phyloP scores from a whole-genome alignment of 73 alveolate genomes.

The Uronychia setigera region DNA sequence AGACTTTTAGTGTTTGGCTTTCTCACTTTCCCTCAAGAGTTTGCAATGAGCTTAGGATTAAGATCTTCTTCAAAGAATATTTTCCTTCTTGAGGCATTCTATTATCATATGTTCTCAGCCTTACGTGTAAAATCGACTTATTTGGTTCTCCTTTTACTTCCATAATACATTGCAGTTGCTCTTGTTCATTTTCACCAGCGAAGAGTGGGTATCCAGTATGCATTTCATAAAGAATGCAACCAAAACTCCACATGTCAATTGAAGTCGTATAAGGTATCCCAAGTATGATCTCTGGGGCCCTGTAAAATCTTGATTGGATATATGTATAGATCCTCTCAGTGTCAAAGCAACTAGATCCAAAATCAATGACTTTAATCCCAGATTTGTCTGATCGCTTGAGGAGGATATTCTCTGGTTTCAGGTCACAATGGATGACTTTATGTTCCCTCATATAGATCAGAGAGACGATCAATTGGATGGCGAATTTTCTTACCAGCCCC shows the following conservation, averaged over 20 bases:
- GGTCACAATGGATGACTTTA: conserved; percentile 87
- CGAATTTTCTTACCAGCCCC: conserved; percentile 80
- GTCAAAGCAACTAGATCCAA: conserved; percentile 78
- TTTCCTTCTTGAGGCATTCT: conserved; percentile 61
- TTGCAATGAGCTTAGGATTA: conserved; percentile 62
- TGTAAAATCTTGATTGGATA: conserved; percentile 63
- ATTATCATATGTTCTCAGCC: conserved; percentile 67
- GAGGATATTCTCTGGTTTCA: conserved; percentile 90
- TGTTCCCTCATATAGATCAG: conserved; percentile 63
- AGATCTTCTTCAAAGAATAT: conserved; percentile 23
- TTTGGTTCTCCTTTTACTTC: conserved; percentile 72
- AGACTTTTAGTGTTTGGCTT: conserved; percentile 47
- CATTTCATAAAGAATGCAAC: conserved; percentile 82
- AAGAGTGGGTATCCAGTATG: conserved; percentile 75
- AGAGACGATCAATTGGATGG: conserved; percentile 75
- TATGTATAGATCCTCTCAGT: conserved; percentile 49
- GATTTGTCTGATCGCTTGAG: conserved; percentile 72
- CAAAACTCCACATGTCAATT: conserved; percentile 88
- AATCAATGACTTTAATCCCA: conserved; percentile 88
- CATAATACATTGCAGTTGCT: conserved; percentile 68
- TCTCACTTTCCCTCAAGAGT: conserved; percentile 74
- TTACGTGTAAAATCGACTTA: conserved; percentile 32
- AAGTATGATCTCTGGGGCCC: conserved; percentile 90
- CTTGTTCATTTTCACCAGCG: conserved; percentile 79
- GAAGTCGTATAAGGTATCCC: conserved; percentile 84